Percentiles rank a stretch among this genome's conserved stretches.
phyloP scores from a whole-genome alignment of 2,329 filamentous ascomycete genomes.

The Fusarium stilboides region DNA sequence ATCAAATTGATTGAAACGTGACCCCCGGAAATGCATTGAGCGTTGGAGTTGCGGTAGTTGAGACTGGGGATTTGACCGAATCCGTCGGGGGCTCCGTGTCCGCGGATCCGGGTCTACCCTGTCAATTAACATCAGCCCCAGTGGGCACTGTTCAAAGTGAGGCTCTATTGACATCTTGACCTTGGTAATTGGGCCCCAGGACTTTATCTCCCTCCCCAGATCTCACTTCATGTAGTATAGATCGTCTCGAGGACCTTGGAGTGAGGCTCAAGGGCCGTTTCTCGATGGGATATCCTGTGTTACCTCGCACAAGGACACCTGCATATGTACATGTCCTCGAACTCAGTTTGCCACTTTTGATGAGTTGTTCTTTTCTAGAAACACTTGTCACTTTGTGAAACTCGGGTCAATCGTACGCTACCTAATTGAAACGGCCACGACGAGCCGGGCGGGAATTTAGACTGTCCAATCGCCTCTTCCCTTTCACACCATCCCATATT shows the following conservation, averaged over 20 bases:
- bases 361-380: slow-evolving; percentile 40
- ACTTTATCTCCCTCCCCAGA: slow-evolving; percentile 1
- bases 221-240: slow-evolving; percentile 12
- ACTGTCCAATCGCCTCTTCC: slow-evolving; percentile 24
- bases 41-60: slow-evolving; percentile 4
- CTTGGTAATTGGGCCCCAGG: slow-evolving; percentile 13
- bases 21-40: not conserved
- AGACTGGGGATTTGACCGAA: slow-evolving; percentile 2
- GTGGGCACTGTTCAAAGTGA: slow-evolving; percentile 18
- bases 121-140: slow-evolving; percentile 3
- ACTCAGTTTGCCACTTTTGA: slow-evolving; percentile 31
- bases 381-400: slow-evolving; percentile 23
- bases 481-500: slow-evolving; percentile 12
- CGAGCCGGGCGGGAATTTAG: slow-evolving; percentile 24
- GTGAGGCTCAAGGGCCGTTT: slow-evolving; percentile 21
- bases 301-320: slow-evolving; percentile 7
- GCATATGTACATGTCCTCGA: slow-evolving; percentile 18
- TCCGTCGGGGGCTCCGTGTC: slow-evolving; percentile 12
- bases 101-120: slow-evolving; percentile 14
- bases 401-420: slow-evolving; percentile 11
- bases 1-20: slow-evolving; percentile 8
- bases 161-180: slow-evolving; percentile 4
- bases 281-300: slow-evolving; percentile 18
- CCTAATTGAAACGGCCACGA: slow-evolving; percentile 2
- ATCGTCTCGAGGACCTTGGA: slow-evolving; percentile 17